Percentiles rank a stretch among this genome's conserved stretches.
phyloP scores from a whole-genome alignment of 83 land plant species.

The Picea abies region DNA sequence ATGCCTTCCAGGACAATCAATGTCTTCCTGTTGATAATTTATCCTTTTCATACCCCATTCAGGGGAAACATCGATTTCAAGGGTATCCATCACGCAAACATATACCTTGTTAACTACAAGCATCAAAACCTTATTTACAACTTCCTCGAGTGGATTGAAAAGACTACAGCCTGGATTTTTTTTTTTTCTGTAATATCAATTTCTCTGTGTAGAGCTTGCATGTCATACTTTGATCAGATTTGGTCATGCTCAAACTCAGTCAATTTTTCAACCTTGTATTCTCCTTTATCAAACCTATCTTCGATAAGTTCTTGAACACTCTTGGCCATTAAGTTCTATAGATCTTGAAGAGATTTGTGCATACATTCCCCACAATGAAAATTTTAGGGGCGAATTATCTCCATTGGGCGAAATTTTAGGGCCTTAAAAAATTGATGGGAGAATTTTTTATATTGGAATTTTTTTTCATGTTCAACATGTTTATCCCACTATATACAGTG shows the following conservation, averaged over 20 bases:
- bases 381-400: no score
- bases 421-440: no score
- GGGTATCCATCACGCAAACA: constrained; percentile 74
- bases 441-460: no score
- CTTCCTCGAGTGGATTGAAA: constrained; percentile 94
- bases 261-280: constrained; percentile 28
- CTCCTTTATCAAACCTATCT: constrained; percentile 42
- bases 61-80: constrained; percentile 87
- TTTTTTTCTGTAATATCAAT: constrained; percentile 40
- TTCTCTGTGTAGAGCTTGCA: constrained; percentile 61
- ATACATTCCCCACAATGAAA: constrained; percentile 76
- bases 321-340: constrained; percentile 83
- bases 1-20: constrained; percentile 80
- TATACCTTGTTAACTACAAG: constrained; percentile 70
- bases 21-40: constrained; percentile 61
- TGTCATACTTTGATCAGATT: constrained; percentile 64
- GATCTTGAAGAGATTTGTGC: constrained; percentile 84
- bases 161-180: constrained; percentile 58
- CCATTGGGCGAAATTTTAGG: no score
- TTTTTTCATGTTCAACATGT: no score
- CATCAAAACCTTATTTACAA: constrained; percentile 83
- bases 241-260: constrained; percentile 73
- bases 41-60: constrained; percentile 54
- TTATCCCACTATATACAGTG: no score
- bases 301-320: constrained; percentile 77